These are phyloP conservation scores for Dysphania ambrosioides DNA, from an alignment of 148 eudicot species.

Conservation along the genomic window DNA sequence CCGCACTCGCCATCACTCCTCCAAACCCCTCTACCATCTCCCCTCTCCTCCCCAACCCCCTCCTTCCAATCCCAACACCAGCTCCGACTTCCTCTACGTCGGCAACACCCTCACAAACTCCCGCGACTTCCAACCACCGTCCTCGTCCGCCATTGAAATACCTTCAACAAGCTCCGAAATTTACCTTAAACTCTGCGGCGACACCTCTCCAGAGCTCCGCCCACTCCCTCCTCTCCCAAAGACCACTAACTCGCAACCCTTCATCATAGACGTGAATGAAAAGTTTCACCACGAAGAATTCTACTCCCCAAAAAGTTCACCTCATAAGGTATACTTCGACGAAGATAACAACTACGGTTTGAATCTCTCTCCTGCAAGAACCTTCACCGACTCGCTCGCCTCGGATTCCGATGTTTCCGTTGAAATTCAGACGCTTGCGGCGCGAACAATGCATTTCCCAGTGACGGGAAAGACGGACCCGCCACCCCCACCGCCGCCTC, in stretches of 20 bases:
- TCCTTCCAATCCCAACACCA: constrained; percentile 27
- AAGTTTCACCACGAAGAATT: no score
- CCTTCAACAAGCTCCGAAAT: constrained; percentile 9
- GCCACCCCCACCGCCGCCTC: constrained; percentile 49
- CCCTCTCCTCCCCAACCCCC: constrained; percentile 42
- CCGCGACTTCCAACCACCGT: constrained; percentile 26
- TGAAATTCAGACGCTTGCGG: constrained; percentile 26
- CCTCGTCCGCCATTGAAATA: constrained; percentile 5
- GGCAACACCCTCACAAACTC: constrained; percentile 41
- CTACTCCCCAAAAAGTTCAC: constrained; percentile 46
- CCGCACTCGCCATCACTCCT: background rate
- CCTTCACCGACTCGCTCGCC: constrained; percentile 24
- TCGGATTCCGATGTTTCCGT: constrained; percentile 32
- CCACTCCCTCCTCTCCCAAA: constrained; percentile 73
- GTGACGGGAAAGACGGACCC: background rate
- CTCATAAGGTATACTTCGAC: constrained; percentile 23
- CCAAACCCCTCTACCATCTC: background rate
- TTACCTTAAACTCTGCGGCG: constrained; percentile 30
- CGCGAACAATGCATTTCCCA: constrained; percentile 19
- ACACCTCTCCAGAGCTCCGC: constrained; percentile 61
- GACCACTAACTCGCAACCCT: no score
- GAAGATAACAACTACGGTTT: constrained; percentile 8
- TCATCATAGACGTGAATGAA: no score
- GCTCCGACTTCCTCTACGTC: constrained; percentile 58
- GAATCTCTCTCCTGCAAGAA: constrained; percentile 31